Evolutionary conservation across 306 rosid species (phyloP), one percentile per base, ranked within the genome.

Genomic region (Rubus parviflorus): DNA sequence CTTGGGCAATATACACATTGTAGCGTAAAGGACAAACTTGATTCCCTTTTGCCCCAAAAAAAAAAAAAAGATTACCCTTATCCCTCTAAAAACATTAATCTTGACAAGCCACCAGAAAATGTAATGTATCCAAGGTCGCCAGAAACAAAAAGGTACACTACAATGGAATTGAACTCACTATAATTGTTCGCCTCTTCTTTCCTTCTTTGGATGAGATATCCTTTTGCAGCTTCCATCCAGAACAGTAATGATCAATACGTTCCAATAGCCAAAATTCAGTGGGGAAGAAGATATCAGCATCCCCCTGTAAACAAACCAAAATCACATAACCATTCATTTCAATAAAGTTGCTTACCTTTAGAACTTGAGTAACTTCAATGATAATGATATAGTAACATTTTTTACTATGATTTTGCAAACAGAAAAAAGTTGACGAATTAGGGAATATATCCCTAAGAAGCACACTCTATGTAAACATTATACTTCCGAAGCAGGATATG

Each of bases 211-310:
- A 81, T 40, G 89, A 75, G 63, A 77, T 42, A 77, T 85, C 91
- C 14, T 73, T 80, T 8, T 74, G 79, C 61, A 81, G 83, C 79
- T 88, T 90, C 97, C 92, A 88, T 70, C 98, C 97, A 48, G 98
- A 92, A 83, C 97, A 90, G 81, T 85, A 90, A 90, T 94, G 97
- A 62, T 94, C 98, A 11, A 94, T 88, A 61, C 61, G 89, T 79
- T 94, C 98, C 85, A 94, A 85, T 80, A 94, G 85, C 88, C 88
- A 77, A 77, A 94, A 94, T 88, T 90, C 98, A 3, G 98, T 94
- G 49, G 98, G 97, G 80, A 94, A 92, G 77, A 94, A 94, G 63
- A 94, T 90, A 83, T 94, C 98, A 47, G 96, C 98, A 53, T 94
- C 97, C 75, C 98, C 98, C 98, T 94, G 91, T 75, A 48, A 83